Percentiles rank a stretch among this genome's conserved stretches.
Evolutionary conservation across 495 filamentous ascomycete genomes (phyloP).

Genomic region (Hyaloscypha variabilis): DNA sequence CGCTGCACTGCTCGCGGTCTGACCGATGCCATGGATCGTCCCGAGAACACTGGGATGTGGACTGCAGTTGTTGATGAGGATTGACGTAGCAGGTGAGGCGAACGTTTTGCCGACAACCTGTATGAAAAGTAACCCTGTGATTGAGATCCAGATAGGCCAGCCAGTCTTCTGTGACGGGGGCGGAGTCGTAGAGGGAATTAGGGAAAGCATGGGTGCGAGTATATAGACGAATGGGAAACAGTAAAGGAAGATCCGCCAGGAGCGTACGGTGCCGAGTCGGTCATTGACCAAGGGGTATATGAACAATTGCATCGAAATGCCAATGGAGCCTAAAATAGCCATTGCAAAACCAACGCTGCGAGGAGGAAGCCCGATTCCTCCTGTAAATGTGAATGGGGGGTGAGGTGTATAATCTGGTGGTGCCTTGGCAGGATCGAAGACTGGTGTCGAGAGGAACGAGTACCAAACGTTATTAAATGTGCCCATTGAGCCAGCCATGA

Average conservation of each 20-base stretch:
- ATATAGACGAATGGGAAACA: slow-evolving; percentile 77
- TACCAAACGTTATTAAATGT: slow-evolving; percentile 87
- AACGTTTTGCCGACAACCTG: slow-evolving; percentile 84
- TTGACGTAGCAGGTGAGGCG: slow-evolving; percentile 74
- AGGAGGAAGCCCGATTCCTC: slow-evolving; percentile 77
- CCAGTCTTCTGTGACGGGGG: slow-evolving; percentile 69
- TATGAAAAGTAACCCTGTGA: slow-evolving; percentile 67
- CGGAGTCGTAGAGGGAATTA: slow-evolving; percentile 62
- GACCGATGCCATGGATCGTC: slow-evolving; percentile 80
- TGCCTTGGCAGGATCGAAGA: slow-evolving; percentile 56
- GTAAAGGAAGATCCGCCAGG: slow-evolving; percentile 68
- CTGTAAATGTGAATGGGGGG: slow-evolving; percentile 75
- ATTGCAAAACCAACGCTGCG: slow-evolving; percentile 76
- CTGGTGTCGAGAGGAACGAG: slow-evolving; percentile 80
- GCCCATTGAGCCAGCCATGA: slow-evolving; percentile 77
- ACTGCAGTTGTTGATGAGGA: slow-evolving; percentile 82
- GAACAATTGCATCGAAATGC: slow-evolving; percentile 75
- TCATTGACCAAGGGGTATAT: slow-evolving; percentile 72
- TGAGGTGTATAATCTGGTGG: slow-evolving; percentile 39
- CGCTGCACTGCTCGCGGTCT: slow-evolving; percentile 70
- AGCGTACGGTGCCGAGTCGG: slow-evolving; percentile 66
- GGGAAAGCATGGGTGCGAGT: slow-evolving; percentile 70
- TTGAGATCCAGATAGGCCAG: slow-evolving; percentile 64
- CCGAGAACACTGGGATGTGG: slow-evolving; percentile 81
- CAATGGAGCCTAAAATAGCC: slow-evolving; percentile 75